These are phyloP conservation scores for Fagopyrum tataricum DNA, from an alignment of 148 eudicot species.

Conservation along the genomic window DNA sequence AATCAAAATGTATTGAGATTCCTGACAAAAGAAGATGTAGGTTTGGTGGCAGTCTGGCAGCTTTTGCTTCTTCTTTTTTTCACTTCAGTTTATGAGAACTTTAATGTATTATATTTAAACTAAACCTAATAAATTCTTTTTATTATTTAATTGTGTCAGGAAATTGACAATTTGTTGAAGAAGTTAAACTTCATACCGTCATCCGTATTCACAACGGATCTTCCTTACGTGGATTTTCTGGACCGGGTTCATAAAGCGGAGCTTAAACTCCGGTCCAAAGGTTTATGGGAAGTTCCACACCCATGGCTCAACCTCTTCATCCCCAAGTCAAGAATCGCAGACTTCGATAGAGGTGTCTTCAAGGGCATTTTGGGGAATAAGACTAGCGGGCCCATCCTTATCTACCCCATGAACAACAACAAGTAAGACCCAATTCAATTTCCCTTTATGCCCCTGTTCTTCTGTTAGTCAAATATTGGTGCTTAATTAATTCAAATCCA, in stretches of 20 bases:
- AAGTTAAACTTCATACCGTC: slow-evolving; percentile 58
- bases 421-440: slow-evolving; percentile 35
- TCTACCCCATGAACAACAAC: slow-evolving; percentile 93
- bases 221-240: slow-evolving; percentile 73
- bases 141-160: slow-evolving; percentile 30
- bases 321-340: slow-evolving; percentile 73
- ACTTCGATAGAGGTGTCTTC: slow-evolving; percentile 77
- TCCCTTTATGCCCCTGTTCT: neutral
- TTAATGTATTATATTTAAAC: neutral
- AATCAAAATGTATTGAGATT: slow-evolving; percentile 16
- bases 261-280: slow-evolving; percentile 78
- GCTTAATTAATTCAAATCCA: neutral
- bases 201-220: slow-evolving; percentile 66
- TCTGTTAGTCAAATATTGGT: neutral
- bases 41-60: slow-evolving; percentile 16
- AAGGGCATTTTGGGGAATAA: slow-evolving; percentile 73
- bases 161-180: slow-evolving; percentile 53
- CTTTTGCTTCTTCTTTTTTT: slow-evolving; percentile 21
- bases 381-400: slow-evolving; percentile 82
- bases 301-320: slow-evolving; percentile 93
- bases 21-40: slow-evolving; percentile 37
- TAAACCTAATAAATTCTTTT: neutral
- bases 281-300: slow-evolving; percentile 93
- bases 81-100: slow-evolving; percentile 11
- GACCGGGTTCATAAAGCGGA: slow-evolving; percentile 99